Percentiles rank a stretch among this genome's conserved stretches.
Evolutionary conservation across 2,329 filamentous ascomycete genomes (phyloP).

Genomic region (Ophiobolus disseminans): DNA sequence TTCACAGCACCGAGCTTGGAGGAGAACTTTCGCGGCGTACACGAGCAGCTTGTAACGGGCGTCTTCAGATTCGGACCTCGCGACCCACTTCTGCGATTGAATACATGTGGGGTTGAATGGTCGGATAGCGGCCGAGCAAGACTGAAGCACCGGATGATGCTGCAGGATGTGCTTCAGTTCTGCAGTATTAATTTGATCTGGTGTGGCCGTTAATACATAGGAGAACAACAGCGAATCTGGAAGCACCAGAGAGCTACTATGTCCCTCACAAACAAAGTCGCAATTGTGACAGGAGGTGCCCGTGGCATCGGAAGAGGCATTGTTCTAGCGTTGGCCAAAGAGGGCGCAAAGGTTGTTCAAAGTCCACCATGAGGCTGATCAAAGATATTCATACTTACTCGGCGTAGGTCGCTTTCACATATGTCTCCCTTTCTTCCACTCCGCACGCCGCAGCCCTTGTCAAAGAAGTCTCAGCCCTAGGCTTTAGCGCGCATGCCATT

Average conservation of each 20-base stretch:
- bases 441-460: slow-evolving; percentile 59
- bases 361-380: background rate
- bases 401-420: slow-evolving; percentile 65
- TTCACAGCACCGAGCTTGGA: no score
- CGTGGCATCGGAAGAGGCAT: background rate
- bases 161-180: no score
- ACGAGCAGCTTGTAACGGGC: no score
- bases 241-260: background rate
- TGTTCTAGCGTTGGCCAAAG: slow-evolving; percentile 2
- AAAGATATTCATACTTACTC: background rate
- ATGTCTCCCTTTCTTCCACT: slow-evolving; percentile 67
- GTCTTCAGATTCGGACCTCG: no score
- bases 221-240: no score
- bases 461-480: slow-evolving; percentile 54
- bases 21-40: no score
- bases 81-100: no score
- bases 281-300: background rate
- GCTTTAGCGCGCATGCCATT: slow-evolving; percentile 63
- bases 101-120: no score
- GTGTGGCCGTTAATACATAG: no score
- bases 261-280: background rate
- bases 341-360: slow-evolving; percentile 5
- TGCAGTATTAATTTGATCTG: no score
- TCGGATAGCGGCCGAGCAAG: no score
- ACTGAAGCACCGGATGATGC: no score